These are phyloP conservation scores for Aspergillus incahuasiensis DNA, from an alignment of 495 filamentous ascomycete genomes.

Conservation along the genomic window DNA sequence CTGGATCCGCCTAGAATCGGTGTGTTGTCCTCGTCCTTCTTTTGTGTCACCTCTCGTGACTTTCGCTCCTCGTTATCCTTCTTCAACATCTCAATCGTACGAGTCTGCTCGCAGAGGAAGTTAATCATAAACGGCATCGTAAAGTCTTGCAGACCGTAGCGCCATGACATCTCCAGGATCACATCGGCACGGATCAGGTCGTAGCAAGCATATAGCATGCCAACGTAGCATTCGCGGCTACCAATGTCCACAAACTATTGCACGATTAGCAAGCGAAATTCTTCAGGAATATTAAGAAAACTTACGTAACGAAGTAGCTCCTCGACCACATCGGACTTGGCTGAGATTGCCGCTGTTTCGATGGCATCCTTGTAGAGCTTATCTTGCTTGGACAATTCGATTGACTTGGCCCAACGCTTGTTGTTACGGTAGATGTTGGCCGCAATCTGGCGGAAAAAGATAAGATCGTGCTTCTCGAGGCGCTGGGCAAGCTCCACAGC, in stretches of 20 bases:
- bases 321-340: constrained; percentile 86
- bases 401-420: constrained; percentile 99
- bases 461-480: constrained; percentile 90
- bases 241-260: constrained; percentile 97
- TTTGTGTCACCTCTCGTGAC: constrained; percentile 74
- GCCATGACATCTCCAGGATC: constrained; percentile 96
- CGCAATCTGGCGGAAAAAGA: constrained; percentile 99
- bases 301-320: constrained; percentile 95
- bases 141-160: constrained; percentile 89
- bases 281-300: constrained; percentile 8
- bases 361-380: constrained; percentile 99
- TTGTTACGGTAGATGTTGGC: constrained; percentile 99
- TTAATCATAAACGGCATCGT: constrained; percentile 99
- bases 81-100: constrained; percentile 77
- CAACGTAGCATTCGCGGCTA: constrained; percentile 97
- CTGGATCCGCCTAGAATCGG: constrained; percentile 88
- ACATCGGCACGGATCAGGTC: constrained; percentile 90
- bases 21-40: constrained; percentile 85
- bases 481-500: constrained; percentile 90
- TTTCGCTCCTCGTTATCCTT: constrained; percentile 98
- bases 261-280: constrained; percentile 1
- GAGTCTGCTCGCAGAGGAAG: constrained; percentile 84
- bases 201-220: constrained; percentile 98
- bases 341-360: constrained; percentile 94
- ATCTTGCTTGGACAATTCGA: constrained; percentile 96